Conservation (phyloP, 768 basidiomycete species). For the Chalciporus pseudorubinellus region DNA sequence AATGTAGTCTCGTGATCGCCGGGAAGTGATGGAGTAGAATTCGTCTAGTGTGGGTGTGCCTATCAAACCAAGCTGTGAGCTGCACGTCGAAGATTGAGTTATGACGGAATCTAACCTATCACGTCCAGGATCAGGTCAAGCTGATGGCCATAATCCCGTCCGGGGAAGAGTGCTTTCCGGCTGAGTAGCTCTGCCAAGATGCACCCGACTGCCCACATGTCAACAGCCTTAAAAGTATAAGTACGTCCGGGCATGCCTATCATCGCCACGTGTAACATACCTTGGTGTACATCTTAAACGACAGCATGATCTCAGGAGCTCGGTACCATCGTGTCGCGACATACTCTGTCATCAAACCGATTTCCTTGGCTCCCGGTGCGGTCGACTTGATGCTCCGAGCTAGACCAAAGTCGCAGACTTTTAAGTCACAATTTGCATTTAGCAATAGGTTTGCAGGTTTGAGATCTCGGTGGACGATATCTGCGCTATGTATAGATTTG, state of each 20-base stretch:
- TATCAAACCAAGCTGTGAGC: conserved; percentile 28
- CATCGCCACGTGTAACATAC: conserved; percentile 28
- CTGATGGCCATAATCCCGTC: conserved; percentile 85
- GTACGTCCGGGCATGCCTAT: conserved; percentile 4
- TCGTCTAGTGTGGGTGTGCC: conserved; percentile 87
- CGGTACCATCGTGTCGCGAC: conserved; percentile 94
- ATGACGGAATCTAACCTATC: conserved; percentile 47
- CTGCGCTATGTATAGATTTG: conserved; percentile 86
- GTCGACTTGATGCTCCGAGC: conserved; percentile 62
- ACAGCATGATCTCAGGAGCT: conserved; percentile 93
- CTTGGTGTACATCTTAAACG: conserved; percentile 87
- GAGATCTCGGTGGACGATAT: conserved; percentile 73
- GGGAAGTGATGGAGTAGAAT: conserved; percentile 85
- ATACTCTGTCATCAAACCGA: conserved; percentile 75
- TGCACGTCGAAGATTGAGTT: conserved; percentile 14
- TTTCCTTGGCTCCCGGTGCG: conserved; percentile 55
- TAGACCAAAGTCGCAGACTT: conserved; percentile 87
- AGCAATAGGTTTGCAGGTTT: conserved; percentile 88
- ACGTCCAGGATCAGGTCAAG: conserved; percentile 86
- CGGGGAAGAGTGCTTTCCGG: conserved; percentile 83
- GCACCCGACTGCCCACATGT: conserved; percentile 74
- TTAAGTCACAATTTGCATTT: conserved; percentile 88
- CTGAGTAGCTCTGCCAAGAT: conserved; percentile 80
- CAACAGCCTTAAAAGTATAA: conserved; percentile 49
- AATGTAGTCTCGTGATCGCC: conserved; percentile 84